These are phyloP conservation scores for Schizonepeta tenuifolia DNA, from an alignment of 257 asterid genomes.

Conservation along the genomic window DNA sequence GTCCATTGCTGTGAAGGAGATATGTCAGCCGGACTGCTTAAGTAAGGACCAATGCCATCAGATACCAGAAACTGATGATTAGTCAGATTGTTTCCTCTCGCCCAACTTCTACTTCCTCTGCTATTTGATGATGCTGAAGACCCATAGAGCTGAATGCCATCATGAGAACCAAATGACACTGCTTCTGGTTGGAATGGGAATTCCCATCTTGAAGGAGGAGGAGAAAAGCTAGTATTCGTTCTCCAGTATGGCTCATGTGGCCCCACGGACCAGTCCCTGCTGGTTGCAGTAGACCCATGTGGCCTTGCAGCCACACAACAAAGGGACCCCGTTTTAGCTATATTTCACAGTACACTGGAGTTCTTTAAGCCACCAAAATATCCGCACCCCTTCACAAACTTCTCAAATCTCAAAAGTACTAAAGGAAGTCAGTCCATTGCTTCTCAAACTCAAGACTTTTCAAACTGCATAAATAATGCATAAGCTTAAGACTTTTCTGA, in stretches of 20 bases:
- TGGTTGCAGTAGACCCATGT: conserved; percentile 88
- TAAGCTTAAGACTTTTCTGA: not conserved
- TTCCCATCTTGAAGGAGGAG: conserved; percentile 94
- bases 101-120: conserved; percentile 92
- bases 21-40: conserved; percentile 86
- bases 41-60: conserved; percentile 70
- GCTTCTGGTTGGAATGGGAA: conserved; percentile 80
- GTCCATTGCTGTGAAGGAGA: conserved; percentile 88
- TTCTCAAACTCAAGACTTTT: conserved; percentile 14
- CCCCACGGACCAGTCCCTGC: conserved; percentile 94
- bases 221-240: conserved; percentile 92
- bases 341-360: conserved; percentile 54
- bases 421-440: conserved; percentile 27
- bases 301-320: conserved; percentile 99
- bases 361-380: conserved; percentile 16
- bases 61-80: conserved; percentile 70
- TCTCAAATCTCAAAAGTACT: conserved; percentile 26
- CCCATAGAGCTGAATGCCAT: conserved; percentile 73
- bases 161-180: conserved; percentile 77
- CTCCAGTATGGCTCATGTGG: conserved; percentile 97
- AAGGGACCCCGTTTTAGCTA: conserved; percentile 99
- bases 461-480: not conserved
- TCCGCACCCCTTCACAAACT: conserved; percentile 36
- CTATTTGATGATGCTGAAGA: conserved; percentile 92
- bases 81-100: conserved; percentile 64